A percentile compares a stretch with the other conserved stretches of the same genome.
Evolutionary conservation across 768 basidiomycete genomes (phyloP).

Genomic region (Collybiopsis luxurians): DNA sequence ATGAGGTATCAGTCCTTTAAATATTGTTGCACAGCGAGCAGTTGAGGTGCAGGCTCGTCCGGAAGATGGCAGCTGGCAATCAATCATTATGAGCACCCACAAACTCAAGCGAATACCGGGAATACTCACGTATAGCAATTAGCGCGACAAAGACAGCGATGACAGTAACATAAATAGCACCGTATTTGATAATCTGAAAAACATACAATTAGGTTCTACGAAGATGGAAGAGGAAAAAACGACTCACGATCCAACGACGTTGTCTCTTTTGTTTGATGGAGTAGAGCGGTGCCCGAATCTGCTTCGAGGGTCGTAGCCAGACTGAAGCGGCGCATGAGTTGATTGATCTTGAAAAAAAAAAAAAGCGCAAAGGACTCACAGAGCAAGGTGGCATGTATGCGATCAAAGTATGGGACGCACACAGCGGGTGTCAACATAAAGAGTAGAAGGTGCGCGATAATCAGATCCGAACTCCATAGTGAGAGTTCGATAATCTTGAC

Average conservation of each 20-base stretch:
- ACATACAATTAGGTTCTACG: constrained; percentile 11
- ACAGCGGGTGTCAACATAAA: constrained; percentile 90
- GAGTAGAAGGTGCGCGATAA: constrained; percentile 82
- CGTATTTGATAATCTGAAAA: constrained; percentile 77
- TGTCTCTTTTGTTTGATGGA: constrained; percentile 87
- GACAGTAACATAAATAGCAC: constrained; percentile 68
- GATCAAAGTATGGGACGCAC: constrained; percentile 88
- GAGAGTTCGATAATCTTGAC: constrained; percentile 98
- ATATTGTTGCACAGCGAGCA: constrained; percentile 69
- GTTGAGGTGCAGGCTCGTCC: constrained; percentile 52
- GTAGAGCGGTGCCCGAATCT: constrained; percentile 90
- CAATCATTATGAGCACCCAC: constrained; percentile 8
- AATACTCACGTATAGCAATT: constrained; percentile 70
- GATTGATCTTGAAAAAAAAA: neutral
- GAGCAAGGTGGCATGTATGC: constrained; percentile 84
- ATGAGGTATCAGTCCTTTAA: constrained; percentile 36
- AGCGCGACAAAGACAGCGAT: constrained; percentile 72
- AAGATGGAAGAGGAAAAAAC: constrained; percentile 1
- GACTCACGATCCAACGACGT: constrained; percentile 82
- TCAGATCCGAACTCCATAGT: constrained; percentile 92
- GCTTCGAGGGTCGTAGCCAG: constrained; percentile 94
- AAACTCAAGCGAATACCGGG: constrained; percentile 2
- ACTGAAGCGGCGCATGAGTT: constrained; percentile 39
- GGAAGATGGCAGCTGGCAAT: constrained; percentile 57
- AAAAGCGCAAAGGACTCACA: constrained; percentile 53